Evolutionary conservation across 179 eudicot genomes (phyloP).

Genomic region (Beta lomatogona): DNA sequence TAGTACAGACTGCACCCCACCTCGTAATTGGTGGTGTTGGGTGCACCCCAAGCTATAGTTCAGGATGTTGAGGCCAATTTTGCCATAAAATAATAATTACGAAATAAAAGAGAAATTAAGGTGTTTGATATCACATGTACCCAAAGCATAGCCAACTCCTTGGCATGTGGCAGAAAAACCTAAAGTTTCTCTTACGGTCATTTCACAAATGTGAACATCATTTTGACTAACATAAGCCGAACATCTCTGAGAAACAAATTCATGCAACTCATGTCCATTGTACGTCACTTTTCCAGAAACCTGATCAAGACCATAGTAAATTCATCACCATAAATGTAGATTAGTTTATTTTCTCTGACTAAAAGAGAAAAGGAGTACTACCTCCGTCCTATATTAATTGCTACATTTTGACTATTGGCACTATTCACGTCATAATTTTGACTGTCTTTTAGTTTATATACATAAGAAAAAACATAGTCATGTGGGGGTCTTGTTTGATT

Average conservation of each 20-base stretch:
- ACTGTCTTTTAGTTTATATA: no score
- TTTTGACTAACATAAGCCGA: slow-evolving; percentile 66
- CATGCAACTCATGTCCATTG: slow-evolving; percentile 62
- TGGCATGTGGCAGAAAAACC: slow-evolving; percentile 66
- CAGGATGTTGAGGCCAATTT: no score
- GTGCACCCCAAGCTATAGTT: no score
- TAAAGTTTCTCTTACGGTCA: slow-evolving; percentile 79
- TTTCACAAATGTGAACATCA: slow-evolving; percentile 61
- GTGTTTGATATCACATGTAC: slow-evolving; percentile 26
- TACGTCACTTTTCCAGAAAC: slow-evolving; percentile 58
- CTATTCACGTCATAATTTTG: no score
- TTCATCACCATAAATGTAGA: neutral
- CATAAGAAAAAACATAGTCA: no score
- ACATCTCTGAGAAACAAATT: slow-evolving; percentile 64
- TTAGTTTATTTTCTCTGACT: neutral
- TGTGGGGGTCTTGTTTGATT: no score
- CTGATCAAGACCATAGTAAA: slow-evolving; percentile 22
- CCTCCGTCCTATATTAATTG: no score
- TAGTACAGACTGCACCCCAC: no score
- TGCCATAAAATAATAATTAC: neutral
- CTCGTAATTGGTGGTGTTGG: no score
- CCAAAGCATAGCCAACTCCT: slow-evolving; percentile 58
- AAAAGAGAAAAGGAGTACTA: neutral
- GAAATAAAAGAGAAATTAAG: neutral
- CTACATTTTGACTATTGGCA: no score